Percentiles rank a stretch among this genome's conserved stretches.
Evolutionary conservation across 2,329 filamentous ascomycete species (phyloP).

Genomic region (Teratosphaeriaceae sp.): DNA sequence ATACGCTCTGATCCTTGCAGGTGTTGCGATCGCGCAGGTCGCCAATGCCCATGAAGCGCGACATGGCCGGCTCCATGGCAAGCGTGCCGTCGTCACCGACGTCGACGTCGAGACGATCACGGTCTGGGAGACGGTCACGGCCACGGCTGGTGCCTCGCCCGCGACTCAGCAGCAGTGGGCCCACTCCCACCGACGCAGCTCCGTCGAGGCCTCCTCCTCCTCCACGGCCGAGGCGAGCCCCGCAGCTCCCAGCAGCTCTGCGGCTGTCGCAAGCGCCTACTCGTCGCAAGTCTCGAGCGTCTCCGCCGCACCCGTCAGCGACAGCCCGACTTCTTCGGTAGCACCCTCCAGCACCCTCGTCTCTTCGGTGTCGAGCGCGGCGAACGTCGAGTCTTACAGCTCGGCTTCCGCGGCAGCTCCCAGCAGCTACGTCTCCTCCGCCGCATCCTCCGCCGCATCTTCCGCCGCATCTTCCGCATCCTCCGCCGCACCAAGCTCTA

Average conservation of each 20-base stretch:
- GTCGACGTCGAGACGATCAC: constrained; percentile 7
- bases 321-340: neutral
- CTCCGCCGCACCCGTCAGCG: neutral
- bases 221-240: neutral
- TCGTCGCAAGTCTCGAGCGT: neutral
- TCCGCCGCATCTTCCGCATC: constrained; percentile 6
- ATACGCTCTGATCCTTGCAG: constrained; percentile 10
- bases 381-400: neutral
- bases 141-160: constrained; percentile 2
- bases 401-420: constrained; percentile 2
- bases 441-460: neutral
- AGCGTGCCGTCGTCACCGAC: constrained; percentile 1
- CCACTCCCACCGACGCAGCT: neutral
- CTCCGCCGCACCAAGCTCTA: constrained; percentile 2
- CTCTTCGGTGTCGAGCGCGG: neutral
- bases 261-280: neutral
- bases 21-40: constrained; percentile 9
- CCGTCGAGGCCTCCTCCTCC: neutral
- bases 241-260: too few relatives aligned
- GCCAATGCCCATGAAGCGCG: constrained; percentile 5
- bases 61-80: constrained; percentile 7
- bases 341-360: constrained; percentile 1
- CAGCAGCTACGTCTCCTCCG: constrained; percentile 3
- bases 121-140: constrained; percentile 7
- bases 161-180: neutral